Percentiles rank a stretch among this genome's conserved stretches.
These are phyloP conservation scores for Penicillium griseofulvum DNA, from an alignment of 2,329 filamentous ascomycete species.

Conservation along the genomic window DNA sequence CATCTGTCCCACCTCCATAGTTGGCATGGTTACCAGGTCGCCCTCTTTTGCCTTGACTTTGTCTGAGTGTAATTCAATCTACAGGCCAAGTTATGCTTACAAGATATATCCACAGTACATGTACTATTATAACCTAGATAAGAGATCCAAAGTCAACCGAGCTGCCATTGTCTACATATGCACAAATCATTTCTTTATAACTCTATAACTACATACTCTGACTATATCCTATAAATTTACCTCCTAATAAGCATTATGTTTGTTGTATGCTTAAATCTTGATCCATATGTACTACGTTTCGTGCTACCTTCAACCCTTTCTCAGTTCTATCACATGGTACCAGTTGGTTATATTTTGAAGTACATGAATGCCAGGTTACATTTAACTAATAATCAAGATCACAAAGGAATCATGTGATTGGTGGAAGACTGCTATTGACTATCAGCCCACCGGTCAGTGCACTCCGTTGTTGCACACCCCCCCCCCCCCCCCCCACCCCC, in stretches of 20 bases:
- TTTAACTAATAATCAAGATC: not conserved
- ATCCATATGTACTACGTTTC: not conserved
- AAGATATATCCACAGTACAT: too few species aligned
- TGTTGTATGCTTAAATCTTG: not conserved
- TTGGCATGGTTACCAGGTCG: not conserved
- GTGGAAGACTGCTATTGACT: not conserved
- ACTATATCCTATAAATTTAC: too few species aligned
- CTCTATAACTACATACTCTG: too few species aligned
- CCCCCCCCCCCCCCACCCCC: too few species aligned
- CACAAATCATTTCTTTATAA: too few species aligned
- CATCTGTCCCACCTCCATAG: not conserved
- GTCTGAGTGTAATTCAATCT: not conserved
- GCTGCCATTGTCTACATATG: not conserved
- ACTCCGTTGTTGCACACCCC: not conserved
- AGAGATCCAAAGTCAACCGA: not conserved
- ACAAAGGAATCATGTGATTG: not conserved
- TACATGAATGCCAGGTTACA: not conserved
- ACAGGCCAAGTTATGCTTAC: not conserved
- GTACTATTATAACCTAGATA: not conserved
- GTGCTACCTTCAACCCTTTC: not conserved
- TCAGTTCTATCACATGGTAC: not conserved
- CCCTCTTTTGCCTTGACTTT: not conserved
- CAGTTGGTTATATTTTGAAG: not conserved
- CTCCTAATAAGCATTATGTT: not conserved
- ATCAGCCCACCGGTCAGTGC: not conserved